Conservation (phyloP, 108 stramenopile genomes). For the Nannochloropsis salina region DNA sequence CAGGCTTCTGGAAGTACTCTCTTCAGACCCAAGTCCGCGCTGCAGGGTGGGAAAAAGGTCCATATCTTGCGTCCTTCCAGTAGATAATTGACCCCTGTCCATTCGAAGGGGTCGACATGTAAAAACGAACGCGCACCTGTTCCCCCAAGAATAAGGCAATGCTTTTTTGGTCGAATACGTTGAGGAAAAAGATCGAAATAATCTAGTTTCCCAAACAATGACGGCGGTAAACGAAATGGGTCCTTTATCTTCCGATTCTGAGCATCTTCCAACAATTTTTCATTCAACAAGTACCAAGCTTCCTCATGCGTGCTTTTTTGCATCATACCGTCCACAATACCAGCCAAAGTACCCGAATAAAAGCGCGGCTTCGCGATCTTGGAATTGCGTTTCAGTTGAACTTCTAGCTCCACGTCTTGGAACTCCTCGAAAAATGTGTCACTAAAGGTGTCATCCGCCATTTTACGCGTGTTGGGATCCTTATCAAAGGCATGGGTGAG, state of each 20-base stretch:
- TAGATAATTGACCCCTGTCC: background rate
- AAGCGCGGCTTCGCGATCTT: background rate
- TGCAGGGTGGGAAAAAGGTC: background rate
- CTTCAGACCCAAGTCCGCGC: background rate
- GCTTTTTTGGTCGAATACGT: background rate
- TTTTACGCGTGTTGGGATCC: background rate
- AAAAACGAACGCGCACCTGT: background rate
- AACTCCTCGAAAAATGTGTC: slow-evolving; percentile 13
- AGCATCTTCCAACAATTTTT: background rate
- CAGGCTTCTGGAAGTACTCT: background rate
- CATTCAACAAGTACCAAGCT: slow-evolving; percentile 7
- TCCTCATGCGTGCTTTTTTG: background rate
- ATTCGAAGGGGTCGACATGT: slow-evolving; percentile 4
- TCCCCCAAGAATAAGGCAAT: slow-evolving; percentile 12
- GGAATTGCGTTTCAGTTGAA: background rate
- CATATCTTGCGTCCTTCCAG: slow-evolving; percentile 4
- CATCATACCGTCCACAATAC: background rate
- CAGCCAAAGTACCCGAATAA: background rate
- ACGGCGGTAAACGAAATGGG: background rate
- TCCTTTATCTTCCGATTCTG: background rate
- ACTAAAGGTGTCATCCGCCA: background rate
- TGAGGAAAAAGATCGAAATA: slow-evolving; percentile 1
- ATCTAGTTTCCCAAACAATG: background rate
- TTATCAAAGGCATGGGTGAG: background rate
- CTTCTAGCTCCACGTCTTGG: background rate